Evolutionary conservation across 2,329 filamentous ascomycete species (phyloP).

Genomic region (Phyllosticta ampelicida): DNA sequence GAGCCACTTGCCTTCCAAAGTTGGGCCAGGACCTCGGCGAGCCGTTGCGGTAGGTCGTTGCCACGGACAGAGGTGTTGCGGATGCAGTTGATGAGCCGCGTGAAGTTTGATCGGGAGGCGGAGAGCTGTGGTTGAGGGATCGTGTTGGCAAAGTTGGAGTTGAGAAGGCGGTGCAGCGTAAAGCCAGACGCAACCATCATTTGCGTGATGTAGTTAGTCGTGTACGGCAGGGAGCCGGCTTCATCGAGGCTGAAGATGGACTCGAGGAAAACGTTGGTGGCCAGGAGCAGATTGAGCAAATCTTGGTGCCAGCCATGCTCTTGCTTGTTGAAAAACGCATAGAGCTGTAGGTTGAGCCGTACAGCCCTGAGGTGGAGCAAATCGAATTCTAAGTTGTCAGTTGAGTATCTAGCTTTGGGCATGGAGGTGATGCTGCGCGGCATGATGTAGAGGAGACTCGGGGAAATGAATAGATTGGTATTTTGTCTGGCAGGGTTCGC

Average conservation of each 20-base stretch:
- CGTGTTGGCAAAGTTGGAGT: slow-evolving; percentile 62
- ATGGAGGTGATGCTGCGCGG: not conserved
- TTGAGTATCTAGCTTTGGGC: not conserved
- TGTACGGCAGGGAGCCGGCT: slow-evolving; percentile 51
- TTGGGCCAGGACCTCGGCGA: slow-evolving; percentile 78
- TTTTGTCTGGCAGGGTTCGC: not conserved
- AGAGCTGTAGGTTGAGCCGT: slow-evolving; percentile 62
- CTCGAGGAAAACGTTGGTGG: slow-evolving; percentile 59
- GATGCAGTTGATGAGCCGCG: slow-evolving; percentile 58
- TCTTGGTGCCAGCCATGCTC: slow-evolving; percentile 40
- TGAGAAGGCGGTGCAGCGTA: slow-evolving; percentile 63
- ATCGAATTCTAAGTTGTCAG: slow-evolving; percentile 29
- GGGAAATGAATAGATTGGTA: not conserved
- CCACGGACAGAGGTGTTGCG: slow-evolving; percentile 62
- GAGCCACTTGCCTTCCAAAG: slow-evolving; percentile 57
- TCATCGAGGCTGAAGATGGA: slow-evolving; percentile 41
- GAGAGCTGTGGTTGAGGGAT: slow-evolving; percentile 49
- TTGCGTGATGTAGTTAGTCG: slow-evolving; percentile 69
- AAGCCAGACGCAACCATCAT: slow-evolving; percentile 77
- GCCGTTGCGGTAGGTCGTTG: slow-evolving; percentile 68
- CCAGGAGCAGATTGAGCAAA: slow-evolving; percentile 63
- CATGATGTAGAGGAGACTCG: not conserved
- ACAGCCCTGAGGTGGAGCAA: slow-evolving; percentile 60
- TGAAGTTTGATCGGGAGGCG: slow-evolving; percentile 54
- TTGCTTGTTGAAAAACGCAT: slow-evolving; percentile 66